Evolutionary conservation across 1,284 basidiomycete species (phyloP).

Genomic region (Puccinia polysora): DNA sequence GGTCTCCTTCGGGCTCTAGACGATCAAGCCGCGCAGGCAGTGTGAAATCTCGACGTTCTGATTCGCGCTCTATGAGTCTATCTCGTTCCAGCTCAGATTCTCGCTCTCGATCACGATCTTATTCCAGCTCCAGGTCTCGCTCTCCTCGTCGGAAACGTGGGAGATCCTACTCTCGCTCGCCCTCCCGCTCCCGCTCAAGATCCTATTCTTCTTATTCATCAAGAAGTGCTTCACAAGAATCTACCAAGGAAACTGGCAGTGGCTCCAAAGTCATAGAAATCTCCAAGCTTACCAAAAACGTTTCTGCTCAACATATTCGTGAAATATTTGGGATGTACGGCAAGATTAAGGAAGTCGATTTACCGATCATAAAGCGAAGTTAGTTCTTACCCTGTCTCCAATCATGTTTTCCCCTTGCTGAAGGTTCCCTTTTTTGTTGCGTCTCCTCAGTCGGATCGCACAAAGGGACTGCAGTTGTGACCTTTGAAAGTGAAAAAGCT

Average conservation of each 20-base stretch:
- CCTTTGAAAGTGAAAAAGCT: constrained; percentile 63
- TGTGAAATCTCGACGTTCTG: constrained; percentile 8
- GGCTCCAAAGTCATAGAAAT: constrained; percentile 61
- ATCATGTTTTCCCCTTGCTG: background rate
- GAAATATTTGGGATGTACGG: constrained; percentile 87
- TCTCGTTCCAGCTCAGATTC: constrained; percentile 23
- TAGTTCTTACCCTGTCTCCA: constrained; percentile 52
- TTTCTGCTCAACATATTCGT: constrained; percentile 71
- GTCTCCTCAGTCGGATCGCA: constrained; percentile 74
- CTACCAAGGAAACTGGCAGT: background rate
- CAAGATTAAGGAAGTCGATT: constrained; percentile 73
- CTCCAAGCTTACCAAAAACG: constrained; percentile 79
- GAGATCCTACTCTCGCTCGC: constrained; percentile 7
- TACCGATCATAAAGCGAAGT: constrained; percentile 83
- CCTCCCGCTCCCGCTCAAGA: constrained; percentile 13
- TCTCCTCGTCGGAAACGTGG: constrained; percentile 31
- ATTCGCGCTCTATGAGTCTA: constrained; percentile 30
- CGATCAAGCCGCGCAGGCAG: background rate
- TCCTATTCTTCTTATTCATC: constrained; percentile 34
- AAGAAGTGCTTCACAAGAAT: constrained; percentile 21
- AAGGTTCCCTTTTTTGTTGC: background rate
- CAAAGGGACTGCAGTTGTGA: constrained; percentile 80
- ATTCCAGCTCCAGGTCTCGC: constrained; percentile 15
- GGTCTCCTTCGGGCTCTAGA: background rate
- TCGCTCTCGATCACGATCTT: constrained; percentile 25